Percentiles rank a stretch among this genome's conserved stretches.
These are phyloP conservation scores for Paraconiothyrium sp. DNA, from an alignment of 2,329 filamentous ascomycete species.

Conservation along the genomic window DNA sequence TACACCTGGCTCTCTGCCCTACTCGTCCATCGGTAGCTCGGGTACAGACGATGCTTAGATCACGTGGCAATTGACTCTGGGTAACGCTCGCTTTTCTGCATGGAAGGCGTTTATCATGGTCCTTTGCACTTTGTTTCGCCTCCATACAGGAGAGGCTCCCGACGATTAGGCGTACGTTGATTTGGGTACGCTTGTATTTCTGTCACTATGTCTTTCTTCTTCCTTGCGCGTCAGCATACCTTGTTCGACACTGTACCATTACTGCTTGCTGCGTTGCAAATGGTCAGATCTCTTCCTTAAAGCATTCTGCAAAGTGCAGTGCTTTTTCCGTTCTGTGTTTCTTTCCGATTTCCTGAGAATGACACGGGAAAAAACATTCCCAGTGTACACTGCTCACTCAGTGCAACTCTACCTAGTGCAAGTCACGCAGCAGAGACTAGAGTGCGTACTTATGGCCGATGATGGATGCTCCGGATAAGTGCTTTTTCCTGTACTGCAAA, in stretches of 20 bases:
- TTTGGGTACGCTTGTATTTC: slow-evolving; percentile 26
- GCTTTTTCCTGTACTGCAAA: slow-evolving; percentile 28
- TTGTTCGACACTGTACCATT: slow-evolving; percentile 22
- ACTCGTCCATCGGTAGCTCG: background rate
- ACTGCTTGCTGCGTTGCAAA: slow-evolving; percentile 15
- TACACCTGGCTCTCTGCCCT: slow-evolving; percentile 1
- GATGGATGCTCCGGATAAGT: slow-evolving; percentile 14
- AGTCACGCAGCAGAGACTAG: slow-evolving; percentile 1
- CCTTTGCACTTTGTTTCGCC: slow-evolving; percentile 11
- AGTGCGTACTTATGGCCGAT: slow-evolving; percentile 4
- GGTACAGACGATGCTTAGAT: background rate
- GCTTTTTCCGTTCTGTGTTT: background rate
- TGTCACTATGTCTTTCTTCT: slow-evolving; percentile 20
- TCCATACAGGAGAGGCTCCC: slow-evolving; percentile 13
- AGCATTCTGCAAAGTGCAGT: slow-evolving; percentile 4
- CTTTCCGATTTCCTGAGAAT: slow-evolving; percentile 3
- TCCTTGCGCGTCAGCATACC: slow-evolving; percentile 18
- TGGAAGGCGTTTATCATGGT: slow-evolving; percentile 20
- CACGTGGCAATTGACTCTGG: slow-evolving; percentile 1
- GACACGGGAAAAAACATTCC: background rate
- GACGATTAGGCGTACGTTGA: slow-evolving; percentile 17
- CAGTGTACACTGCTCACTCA: background rate
- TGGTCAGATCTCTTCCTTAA: slow-evolving; percentile 2
- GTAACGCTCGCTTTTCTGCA: slow-evolving; percentile 22
- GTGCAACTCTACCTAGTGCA: background rate